Percentiles rank a stretch among this genome's conserved stretches.
These are phyloP conservation scores for Tetrahymena elliotti DNA, from an alignment of 73 alveolate species.

Conservation along the genomic window DNA sequence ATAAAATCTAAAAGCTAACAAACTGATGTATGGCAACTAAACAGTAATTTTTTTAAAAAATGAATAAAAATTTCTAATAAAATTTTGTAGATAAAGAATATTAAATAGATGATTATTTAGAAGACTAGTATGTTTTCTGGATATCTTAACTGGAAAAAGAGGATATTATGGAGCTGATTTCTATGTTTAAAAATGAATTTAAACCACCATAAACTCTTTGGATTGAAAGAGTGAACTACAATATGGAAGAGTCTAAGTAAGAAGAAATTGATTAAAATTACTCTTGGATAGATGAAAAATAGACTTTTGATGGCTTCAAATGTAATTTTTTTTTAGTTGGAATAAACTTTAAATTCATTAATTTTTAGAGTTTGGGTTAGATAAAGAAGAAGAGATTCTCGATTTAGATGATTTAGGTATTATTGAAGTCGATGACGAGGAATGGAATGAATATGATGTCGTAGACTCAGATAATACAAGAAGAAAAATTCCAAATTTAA, in stretches of 20 bases:
- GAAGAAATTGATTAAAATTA: background rate
- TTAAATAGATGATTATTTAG: background rate
- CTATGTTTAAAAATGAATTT: slow-evolving; percentile 59
- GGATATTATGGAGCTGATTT: slow-evolving; percentile 51
- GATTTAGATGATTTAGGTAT: slow-evolving; percentile 46
- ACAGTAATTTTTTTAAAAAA: background rate
- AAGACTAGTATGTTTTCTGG: background rate
- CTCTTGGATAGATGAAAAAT: background rate
- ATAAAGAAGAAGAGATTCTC: slow-evolving; percentile 24
- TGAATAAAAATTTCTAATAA: background rate
- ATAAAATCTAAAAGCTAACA: background rate
- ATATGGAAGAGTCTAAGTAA: background rate
- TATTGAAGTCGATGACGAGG: slow-evolving; percentile 40
- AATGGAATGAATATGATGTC: slow-evolving; percentile 46
- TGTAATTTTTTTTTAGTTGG: background rate
- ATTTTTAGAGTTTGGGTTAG: background rate
- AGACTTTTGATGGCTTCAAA: background rate
- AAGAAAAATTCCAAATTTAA: slow-evolving; percentile 34
- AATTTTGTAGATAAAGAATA: background rate
- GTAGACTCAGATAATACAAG: background rate
- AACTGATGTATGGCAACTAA: background rate
- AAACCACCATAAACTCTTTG: slow-evolving; percentile 63
- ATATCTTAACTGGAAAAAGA: slow-evolving; percentile 19
- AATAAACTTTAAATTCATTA: background rate
- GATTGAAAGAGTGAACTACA: slow-evolving; percentile 41